Percentiles rank a stretch among this genome's conserved stretches.
These are phyloP conservation scores for Leersia perrieri DNA, from an alignment of 176 grass and related monocot species.

Conservation along the genomic window DNA sequence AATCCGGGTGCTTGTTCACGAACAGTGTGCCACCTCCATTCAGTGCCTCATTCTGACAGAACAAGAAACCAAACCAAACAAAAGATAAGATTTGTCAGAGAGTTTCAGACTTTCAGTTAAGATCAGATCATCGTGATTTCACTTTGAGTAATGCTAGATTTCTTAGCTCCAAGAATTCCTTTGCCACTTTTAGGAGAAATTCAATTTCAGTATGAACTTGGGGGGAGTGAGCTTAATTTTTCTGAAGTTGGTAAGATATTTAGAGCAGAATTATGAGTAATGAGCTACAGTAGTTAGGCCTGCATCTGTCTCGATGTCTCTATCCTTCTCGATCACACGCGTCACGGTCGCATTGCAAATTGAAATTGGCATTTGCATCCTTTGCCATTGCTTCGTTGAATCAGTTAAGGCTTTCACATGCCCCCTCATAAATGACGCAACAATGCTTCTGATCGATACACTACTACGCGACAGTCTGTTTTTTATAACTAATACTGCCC, in stretches of 20 bases:
- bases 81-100: not conserved
- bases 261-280: not conserved
- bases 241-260: too few species aligned
- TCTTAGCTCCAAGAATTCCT: not conserved
- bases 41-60: slow-evolving; percentile 67
- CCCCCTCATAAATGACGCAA: not conserved
- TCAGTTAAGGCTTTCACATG: slow-evolving; percentile 41
- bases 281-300: not conserved
- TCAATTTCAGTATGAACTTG: not conserved
- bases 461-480: not conserved
- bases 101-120: not conserved
- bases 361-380: not conserved
- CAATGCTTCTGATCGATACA: too few species aligned
- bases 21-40: slow-evolving; percentile 91
- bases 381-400: not conserved
- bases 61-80: not conserved
- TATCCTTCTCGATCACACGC: not conserved
- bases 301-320: not conserved
- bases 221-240: too few species aligned
- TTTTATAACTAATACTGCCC: not conserved
- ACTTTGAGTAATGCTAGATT: not conserved
- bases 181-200: too few species aligned
- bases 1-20: slow-evolving; percentile 67
- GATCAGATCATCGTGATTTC: not conserved
- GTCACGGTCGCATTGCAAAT: not conserved